phyloP scores from a whole-genome alignment of 257 asterid species.

The Przewalskia tangutica region DNA sequence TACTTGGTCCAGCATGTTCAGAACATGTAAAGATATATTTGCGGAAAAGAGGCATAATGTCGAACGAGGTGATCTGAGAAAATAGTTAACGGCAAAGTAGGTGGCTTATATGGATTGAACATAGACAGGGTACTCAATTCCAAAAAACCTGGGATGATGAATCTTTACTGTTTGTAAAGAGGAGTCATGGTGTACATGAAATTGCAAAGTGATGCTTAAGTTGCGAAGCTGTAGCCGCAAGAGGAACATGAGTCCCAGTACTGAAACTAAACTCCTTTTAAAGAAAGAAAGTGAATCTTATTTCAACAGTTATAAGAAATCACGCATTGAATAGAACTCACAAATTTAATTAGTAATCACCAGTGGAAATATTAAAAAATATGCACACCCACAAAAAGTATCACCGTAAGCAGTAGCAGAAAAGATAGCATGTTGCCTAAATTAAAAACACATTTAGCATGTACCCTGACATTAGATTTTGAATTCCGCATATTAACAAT shows the following conservation, averaged over 20 bases:
- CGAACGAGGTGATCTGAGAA: background rate
- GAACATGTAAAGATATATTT: background rate
- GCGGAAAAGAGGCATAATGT: background rate
- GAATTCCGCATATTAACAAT: background rate
- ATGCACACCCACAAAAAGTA: background rate
- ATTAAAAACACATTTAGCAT: background rate
- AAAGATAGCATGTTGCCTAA: background rate
- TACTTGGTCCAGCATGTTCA: background rate
- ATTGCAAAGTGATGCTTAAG: background rate
- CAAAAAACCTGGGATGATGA: background rate
- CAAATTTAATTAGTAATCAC: background rate
- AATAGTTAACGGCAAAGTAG: background rate
- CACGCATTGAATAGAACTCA: background rate
- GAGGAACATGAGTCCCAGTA: background rate
- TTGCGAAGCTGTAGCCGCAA: background rate
- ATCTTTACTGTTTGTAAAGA: background rate
- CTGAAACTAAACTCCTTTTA: background rate
- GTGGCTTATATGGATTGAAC: background rate
- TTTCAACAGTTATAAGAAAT: background rate
- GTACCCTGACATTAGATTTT: background rate
- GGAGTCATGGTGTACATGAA: background rate
- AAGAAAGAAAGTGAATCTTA: background rate
- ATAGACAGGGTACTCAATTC: background rate
- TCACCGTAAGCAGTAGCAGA: background rate
- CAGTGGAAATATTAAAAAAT: background rate